Evolutionary conservation across 805 yeast genomes (phyloP), one percentile per base, ranked within the genome.

Genomic region (Metschnikowia picachoensis): DNA sequence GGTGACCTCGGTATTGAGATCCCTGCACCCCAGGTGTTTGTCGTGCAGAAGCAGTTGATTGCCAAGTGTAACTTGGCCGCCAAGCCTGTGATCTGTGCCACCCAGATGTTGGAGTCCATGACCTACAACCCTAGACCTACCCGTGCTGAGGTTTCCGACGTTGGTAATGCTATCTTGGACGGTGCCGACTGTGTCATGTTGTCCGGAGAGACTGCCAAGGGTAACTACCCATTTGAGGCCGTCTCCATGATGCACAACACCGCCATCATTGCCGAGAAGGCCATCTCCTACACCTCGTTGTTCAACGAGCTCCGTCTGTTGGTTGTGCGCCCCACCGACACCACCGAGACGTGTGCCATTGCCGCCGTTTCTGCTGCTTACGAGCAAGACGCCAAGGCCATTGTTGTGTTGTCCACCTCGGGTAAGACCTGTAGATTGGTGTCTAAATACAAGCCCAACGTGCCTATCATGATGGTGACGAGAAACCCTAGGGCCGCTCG

Each of bases 181-280:
- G 99, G 99, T 76, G 97, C 98, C 65, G 99, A 94, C 79, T 94
- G 99, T 87, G 98, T 94, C 69, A 94, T 94, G 99, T 82, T 94
- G 70, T 87, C 96, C 48, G 99, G 99, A 72, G 99, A 94, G 79
- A 94, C 99, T 62, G 99, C 99, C 66, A 94, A 94, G 84, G 99
- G 99, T 79, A 83, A 83, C 80, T 94, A 94, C 80, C 99, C 99
- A 70, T 72, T 84, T 55, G 96, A 94, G 79, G 96, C 99, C 54
- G 99, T 94, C 57, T 79, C 91, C 59, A 91, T 94, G 91, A 94
- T 94, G 99, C 97, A 91, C 77, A 92, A 91, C 80, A 94, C 97
- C 55, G 83, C 95, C 65, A 73, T 92, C 65, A 85, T 89, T 64
- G 98, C 99, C 63, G 99, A 94, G 80, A 87, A 86, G 78, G 96